Evolutionary conservation across 2,329 filamentous ascomycete species (phyloP).

Genomic region (Coniochaeta hoffmannii): DNA sequence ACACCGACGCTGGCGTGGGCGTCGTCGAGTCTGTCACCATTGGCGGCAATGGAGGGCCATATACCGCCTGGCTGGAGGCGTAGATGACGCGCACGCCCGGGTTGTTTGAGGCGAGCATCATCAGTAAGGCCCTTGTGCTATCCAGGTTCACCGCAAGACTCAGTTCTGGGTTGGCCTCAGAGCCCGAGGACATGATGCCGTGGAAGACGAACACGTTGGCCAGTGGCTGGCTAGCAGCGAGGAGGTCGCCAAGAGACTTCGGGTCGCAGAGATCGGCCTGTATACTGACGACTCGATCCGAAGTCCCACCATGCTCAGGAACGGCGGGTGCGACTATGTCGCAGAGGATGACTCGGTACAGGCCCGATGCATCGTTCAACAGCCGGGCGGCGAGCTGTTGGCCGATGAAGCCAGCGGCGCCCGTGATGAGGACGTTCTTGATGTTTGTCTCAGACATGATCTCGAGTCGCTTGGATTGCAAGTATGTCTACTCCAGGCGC

Average conservation of each 20-base stretch:
- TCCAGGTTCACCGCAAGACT: conserved; percentile 55
- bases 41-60: conserved; percentile 47
- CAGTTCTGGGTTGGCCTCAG: conserved; percentile 53
- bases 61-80: conserved; percentile 56
- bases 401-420: conserved; percentile 26
- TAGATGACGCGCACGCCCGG: conserved; percentile 53
- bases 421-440: conserved; percentile 25
- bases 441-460: not conserved
- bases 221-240: conserved; percentile 36
- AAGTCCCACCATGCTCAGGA: conserved; percentile 37
- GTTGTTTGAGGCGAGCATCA: conserved; percentile 36
- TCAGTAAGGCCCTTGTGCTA: conserved; percentile 45
- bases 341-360: conserved; percentile 35
- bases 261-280: conserved; percentile 39
- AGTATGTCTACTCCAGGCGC: not conserved
- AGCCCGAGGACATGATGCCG: conserved; percentile 60
- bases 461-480: not conserved
- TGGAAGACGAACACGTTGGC: conserved; percentile 55
- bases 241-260: conserved; percentile 28
- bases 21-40: conserved; percentile 41
- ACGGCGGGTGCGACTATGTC: conserved; percentile 48
- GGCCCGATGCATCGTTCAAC: conserved; percentile 23
- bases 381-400: conserved; percentile 29
- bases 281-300: conserved; percentile 40
- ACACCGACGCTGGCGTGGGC: conserved; percentile 54